Evolutionary conservation across 306 rosid genomes (phyloP), one percentile per base, ranked within the genome.

Genomic region (Urtica urens): DNA sequence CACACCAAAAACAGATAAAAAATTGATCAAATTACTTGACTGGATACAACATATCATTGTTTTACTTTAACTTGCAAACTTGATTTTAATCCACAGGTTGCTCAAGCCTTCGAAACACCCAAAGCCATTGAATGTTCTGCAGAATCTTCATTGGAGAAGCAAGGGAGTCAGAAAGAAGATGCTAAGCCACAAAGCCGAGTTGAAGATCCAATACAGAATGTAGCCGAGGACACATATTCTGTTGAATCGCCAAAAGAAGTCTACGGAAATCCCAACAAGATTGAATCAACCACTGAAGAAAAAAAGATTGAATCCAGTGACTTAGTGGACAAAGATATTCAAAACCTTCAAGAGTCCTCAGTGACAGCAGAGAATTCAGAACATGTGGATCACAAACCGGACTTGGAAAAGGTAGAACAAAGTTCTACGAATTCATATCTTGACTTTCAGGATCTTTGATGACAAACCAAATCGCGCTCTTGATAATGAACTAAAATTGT

Each of bases 241-340:
- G 7, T 23, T 8, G n/a, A 63, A 28, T 23, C 21, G 9, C 27
- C n/a, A 59, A 44, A 59, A 20, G 49, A 48, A 11, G 48, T 30
- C 34, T n/a, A 35, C 44, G 65, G 44, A 18, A 60, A 53, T 58
- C 51, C 57, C 12, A 49, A 13, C 23, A 28, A 54, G 46, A 38
- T 12, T 63, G 27, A 65, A 0, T 14, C 46, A 38, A 38, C 14
- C 12, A 40, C 59, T 46, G 52, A 43, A 40, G 59, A 53, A 46
- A 44, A 20, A 0, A 56, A 39, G 30, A 23, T 33, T 51, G 58
- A 60, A 28, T 42, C 51, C 4, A 29, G 44, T n/a, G 60, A 67
- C 52, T 2, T 38, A 41, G 65, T 49, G 31, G 72, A 64, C 27
- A 49, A 17, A 64, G 34, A 27, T 39, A 7, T n/a, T 60, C 58